Evolutionary conservation across 78 protist genomes (phyloP).

Genomic region (Chrysochromulina tobinii): DNA sequence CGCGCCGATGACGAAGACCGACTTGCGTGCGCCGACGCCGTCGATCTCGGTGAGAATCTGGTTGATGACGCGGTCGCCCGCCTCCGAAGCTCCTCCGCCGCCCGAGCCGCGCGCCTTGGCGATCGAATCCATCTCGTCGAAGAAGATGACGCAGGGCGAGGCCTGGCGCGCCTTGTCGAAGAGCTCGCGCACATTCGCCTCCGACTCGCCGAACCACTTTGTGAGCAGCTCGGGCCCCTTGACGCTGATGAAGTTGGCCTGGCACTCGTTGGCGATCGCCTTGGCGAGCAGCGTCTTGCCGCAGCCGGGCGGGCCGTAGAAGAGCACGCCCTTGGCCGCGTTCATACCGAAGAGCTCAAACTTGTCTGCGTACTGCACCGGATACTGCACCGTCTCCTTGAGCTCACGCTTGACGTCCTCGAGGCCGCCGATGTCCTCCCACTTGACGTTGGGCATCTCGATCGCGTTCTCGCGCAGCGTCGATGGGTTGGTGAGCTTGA

Average conservation of each 20-base stretch:
- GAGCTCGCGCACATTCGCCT: constrained; percentile 99
- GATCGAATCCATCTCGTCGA: constrained; percentile 99
- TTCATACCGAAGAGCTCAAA: constrained; percentile 97
- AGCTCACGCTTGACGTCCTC: constrained; percentile 90
- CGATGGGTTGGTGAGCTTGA: constrained; percentile 94
- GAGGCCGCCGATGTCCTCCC: constrained; percentile 99
- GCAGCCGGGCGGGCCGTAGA: constrained; percentile 99
- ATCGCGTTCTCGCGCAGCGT: constrained; percentile 99
- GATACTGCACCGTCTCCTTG: constrained; percentile 96
- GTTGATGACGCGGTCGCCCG: constrained; percentile 99
- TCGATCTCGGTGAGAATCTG: constrained; percentile 74
- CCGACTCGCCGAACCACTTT: constrained; percentile 99
- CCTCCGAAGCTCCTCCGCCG: constrained; percentile 98
- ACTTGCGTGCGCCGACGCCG: constrained; percentile 59
- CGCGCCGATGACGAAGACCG: constrained; percentile 95
- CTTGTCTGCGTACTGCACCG: constrained; percentile 98
- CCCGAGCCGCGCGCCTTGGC: constrained; percentile 95
- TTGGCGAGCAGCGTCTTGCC: constrained; percentile 99
- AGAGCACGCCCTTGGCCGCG: constrained; percentile 98
- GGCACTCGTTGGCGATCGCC: constrained; percentile 99
- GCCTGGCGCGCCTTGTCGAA: constrained; percentile 99
- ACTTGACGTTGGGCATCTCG: constrained; percentile 98
- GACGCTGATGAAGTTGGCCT: constrained; percentile 99
- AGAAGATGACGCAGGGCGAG: constrained; percentile 99
- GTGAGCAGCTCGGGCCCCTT: constrained; percentile 98